Conservation (phyloP, 2,329 filamentous ascomycete species). For the Ophiostoma ulmi region DNA sequence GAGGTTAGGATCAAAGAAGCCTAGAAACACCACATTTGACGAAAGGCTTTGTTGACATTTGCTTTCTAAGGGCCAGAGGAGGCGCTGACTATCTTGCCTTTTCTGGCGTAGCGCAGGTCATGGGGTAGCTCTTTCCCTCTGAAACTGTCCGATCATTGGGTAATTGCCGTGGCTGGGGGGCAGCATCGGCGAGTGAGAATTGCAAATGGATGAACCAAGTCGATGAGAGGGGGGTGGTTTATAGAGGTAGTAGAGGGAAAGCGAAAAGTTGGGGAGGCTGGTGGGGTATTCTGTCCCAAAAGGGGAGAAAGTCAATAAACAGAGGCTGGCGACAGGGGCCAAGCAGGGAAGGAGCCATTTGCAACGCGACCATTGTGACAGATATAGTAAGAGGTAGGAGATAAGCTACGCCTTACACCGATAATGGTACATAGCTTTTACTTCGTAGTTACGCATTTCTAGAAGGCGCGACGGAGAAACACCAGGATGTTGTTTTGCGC, state of each 20-base stretch:
- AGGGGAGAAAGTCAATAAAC: constrained; percentile 21
- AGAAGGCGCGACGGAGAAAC: not conserved
- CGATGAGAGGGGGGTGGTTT: constrained; percentile 5
- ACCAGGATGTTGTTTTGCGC: not conserved
- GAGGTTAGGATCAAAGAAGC: constrained; percentile 1
- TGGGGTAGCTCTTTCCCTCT: constrained; percentile 23
- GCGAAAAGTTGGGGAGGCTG: constrained; percentile 21
- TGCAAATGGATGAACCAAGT: not conserved
- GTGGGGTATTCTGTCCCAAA: constrained; percentile 21
- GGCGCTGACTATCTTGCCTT: constrained; percentile 19
- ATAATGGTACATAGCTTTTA: not conserved
- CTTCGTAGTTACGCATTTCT: not conserved
- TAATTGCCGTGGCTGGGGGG: constrained; percentile 22
- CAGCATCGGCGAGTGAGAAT: not conserved
- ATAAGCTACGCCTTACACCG: constrained; percentile 1
- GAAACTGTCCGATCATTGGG: constrained; percentile 18
- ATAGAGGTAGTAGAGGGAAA: constrained; percentile 1
- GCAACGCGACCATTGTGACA: constrained; percentile 1
- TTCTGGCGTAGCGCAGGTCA: constrained; percentile 17
- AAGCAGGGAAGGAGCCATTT: constrained; percentile 8
- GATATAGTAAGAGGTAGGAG: not conserved
- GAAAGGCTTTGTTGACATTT: constrained; percentile 23
- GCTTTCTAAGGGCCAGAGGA: constrained; percentile 7
- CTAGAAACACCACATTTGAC: constrained; percentile 18
- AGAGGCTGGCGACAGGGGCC: constrained; percentile 21